Conservation (phyloP, 306 rosid genomes). For the Corylus avellana region DNA sequence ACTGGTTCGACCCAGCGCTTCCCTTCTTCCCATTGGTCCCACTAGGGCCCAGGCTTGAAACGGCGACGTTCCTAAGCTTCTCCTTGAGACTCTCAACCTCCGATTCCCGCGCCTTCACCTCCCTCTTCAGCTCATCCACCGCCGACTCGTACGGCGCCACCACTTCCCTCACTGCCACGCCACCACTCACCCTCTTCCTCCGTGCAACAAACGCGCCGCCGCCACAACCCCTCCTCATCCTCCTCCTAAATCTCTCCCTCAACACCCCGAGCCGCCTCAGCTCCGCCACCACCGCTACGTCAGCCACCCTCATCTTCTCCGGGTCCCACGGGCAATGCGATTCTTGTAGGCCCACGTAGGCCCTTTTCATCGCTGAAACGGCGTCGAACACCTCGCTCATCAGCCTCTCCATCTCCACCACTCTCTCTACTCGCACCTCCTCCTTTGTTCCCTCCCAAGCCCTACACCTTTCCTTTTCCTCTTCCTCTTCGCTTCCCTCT, state of each 20-base stretch:
- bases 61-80: slow-evolving; percentile 60
- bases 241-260: slow-evolving; percentile 69
- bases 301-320: slow-evolving; percentile 78
- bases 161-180: slow-evolving; percentile 61
- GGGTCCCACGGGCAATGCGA: slow-evolving; percentile 97
- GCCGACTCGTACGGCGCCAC: slow-evolving; percentile 97
- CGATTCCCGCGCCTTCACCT: slow-evolving; percentile 68
- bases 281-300: slow-evolving; percentile 80
- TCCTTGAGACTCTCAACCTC: slow-evolving; percentile 81
- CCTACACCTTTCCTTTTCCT: slow-evolving; percentile 25
- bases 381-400: slow-evolving; percentile 83
- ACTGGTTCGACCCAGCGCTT: slow-evolving; percentile 41
- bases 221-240: slow-evolving; percentile 22
- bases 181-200: slow-evolving; percentile 22
- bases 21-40: slow-evolving; percentile 60
- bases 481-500: slow-evolving; percentile 17
- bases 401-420: slow-evolving; percentile 64
- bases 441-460: slow-evolving; percentile 38
- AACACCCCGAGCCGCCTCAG: slow-evolving; percentile 70
- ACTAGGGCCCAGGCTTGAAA: slow-evolving; percentile 25
- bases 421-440: slow-evolving; percentile 29
- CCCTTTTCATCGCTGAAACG: slow-evolving; percentile 75
- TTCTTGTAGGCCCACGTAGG: slow-evolving; percentile 71
- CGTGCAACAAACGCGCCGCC: slow-evolving; percentile 27
- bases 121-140: slow-evolving; percentile 85